Percentiles rank a stretch among this genome's conserved stretches.
Evolutionary conservation across 73 alveolate genomes (phyloP).

Genomic region (Effrenium voratum): DNA sequence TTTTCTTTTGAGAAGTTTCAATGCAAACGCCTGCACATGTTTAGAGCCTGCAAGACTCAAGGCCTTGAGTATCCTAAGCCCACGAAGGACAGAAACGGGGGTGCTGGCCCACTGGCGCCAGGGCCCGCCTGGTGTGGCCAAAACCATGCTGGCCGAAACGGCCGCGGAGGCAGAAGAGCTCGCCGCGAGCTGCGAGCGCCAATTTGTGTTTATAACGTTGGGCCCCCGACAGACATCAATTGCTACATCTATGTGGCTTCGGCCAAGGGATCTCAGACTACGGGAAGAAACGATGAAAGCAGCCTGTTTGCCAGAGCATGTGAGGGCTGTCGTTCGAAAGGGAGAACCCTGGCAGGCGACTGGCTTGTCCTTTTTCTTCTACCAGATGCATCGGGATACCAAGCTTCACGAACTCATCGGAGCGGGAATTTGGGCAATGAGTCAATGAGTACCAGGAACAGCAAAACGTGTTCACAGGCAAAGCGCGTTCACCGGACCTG

Average conservation of each 20-base stretch:
- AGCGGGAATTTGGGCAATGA: not conserved
- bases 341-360: not conserved
- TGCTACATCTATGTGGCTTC: too few species aligned
- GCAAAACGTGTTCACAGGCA: not conserved
- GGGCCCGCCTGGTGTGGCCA: conserved; percentile 92
- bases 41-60: too few species aligned
- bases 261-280: not conserved
- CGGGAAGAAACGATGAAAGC: not conserved
- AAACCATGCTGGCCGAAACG: conserved; percentile 66
- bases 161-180: conserved; percentile 26
- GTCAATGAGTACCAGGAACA: not conserved
- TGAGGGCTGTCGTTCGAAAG: not conserved
- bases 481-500: not conserved
- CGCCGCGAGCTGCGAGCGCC: too few species aligned
- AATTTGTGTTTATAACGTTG: too few species aligned
- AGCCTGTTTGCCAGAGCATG: not conserved
- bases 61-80: too few species aligned
- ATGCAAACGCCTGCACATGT: too few species aligned
- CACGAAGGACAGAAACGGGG: not conserved
- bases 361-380: conserved; percentile 64
- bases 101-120: not conserved
- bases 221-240: too few species aligned
- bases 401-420: conserved; percentile 81
- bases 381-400: conserved; percentile 91
- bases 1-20: too few species aligned